Conservation (phyloP, 2,329 filamentous ascomycete species). For the Metarhizium anisopliae region DNA sequence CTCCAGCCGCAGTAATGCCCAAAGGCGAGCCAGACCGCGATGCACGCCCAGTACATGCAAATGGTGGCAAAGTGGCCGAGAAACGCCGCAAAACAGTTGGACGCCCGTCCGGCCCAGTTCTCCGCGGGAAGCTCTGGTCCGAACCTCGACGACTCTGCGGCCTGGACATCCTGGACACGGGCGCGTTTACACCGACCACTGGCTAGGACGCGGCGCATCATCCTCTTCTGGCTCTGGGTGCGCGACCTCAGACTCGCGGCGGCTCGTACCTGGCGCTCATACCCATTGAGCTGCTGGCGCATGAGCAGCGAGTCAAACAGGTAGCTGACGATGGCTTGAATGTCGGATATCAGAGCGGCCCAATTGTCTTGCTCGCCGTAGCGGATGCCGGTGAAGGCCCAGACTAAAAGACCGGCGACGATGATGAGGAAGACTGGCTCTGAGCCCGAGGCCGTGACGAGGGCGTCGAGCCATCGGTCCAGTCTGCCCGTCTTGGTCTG, state of each 20-base stretch:
- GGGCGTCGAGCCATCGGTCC: conserved; percentile 14
- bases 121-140: conserved; percentile 11
- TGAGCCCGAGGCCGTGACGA: too few relatives aligned
- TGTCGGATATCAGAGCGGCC: conserved; percentile 9
- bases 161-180: conserved; percentile 5
- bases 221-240: conserved; percentile 20
- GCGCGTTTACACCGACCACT: conserved; percentile 5
- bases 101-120: conserved; percentile 19
- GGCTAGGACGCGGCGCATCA: conserved; percentile 14
- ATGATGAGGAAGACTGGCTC: too few relatives aligned
- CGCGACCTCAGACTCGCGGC: conserved; percentile 20
- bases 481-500: conserved; percentile 7
- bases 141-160: conserved; percentile 14
- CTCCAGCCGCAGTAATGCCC: too few relatives aligned
- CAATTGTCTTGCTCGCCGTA: conserved; percentile 1
- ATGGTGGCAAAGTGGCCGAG: conserved; percentile 22
- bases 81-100: conserved; percentile 14
- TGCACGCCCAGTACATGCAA: neutral
- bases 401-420: too few relatives aligned
- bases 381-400: too few relatives aligned
- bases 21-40: too few relatives aligned
- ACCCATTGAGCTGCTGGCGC: too few relatives aligned
- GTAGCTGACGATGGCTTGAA: too few relatives aligned
- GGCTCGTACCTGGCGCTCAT: too few relatives aligned
- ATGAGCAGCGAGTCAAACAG: too few relatives aligned